Evolutionary conservation across 2,329 filamentous ascomycete species (phyloP).

Genomic region (Hypocreales sp.): DNA sequence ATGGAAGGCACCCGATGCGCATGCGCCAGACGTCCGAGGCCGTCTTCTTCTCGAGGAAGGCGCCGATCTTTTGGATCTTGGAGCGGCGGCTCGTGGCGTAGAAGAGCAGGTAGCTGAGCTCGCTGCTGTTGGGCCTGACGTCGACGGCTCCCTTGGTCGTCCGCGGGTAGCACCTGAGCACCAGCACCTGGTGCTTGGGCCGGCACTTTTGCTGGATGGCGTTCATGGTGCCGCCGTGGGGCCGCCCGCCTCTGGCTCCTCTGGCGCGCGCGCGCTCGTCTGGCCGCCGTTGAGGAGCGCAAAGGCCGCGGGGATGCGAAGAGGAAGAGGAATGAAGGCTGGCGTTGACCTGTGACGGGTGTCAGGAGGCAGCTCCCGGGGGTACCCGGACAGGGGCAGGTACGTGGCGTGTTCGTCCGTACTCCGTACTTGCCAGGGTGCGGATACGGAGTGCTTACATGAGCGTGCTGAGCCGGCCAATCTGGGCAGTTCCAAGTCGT

Average conservation of each 20-base stretch:
- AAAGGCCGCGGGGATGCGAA: neutral
- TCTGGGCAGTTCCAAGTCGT: too few species aligned
- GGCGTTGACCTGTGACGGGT: too few species aligned
- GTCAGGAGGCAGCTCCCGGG: too few species aligned
- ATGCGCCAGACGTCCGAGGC: slow-evolving; percentile 80
- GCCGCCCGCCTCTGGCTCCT: neutral
- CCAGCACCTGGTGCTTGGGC: slow-evolving; percentile 91
- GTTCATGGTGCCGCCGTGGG: slow-evolving; percentile 31
- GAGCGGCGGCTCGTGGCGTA: slow-evolving; percentile 88
- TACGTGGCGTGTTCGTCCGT: too few species aligned
- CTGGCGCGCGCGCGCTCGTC: neutral
- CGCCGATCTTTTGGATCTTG: slow-evolving; percentile 92
- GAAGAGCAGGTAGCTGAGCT: slow-evolving; percentile 92
- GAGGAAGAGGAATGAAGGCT: too few species aligned
- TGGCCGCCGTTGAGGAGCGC: neutral
- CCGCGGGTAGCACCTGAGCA: slow-evolving; percentile 91
- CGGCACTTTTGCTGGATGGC: slow-evolving; percentile 55
- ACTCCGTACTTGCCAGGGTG: too few species aligned
- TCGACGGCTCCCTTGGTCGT: slow-evolving; percentile 84
- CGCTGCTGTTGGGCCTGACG: slow-evolving; percentile 90
- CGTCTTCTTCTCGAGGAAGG: slow-evolving; percentile 88
- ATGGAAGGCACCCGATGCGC: slow-evolving; percentile 56
- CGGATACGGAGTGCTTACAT: too few species aligned
- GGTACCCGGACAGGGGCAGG: too few species aligned
- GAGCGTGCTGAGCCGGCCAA: too few species aligned